Evolutionary conservation across 2,329 filamentous ascomycete genomes (phyloP).

Genomic region (Clarireedia paspali): DNA sequence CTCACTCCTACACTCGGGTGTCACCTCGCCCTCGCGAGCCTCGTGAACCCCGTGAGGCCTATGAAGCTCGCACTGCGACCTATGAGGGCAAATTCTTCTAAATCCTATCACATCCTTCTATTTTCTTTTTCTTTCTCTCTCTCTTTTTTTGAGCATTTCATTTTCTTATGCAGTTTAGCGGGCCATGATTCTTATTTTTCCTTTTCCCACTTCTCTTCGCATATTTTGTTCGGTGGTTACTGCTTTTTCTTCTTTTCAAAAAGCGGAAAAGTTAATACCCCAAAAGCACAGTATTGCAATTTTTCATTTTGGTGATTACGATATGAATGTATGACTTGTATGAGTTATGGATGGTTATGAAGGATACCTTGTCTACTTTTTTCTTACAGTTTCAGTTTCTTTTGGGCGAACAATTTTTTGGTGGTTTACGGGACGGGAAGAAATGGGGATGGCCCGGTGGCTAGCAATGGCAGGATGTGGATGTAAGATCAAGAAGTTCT

Average conservation of each 20-base stretch:
- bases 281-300: slow-evolving; percentile 19
- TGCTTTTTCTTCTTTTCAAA: slow-evolving; percentile 19
- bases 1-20: slow-evolving; percentile 19
- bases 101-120: slow-evolving; percentile 9
- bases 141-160: slow-evolving; percentile 17
- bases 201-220: slow-evolving; percentile 17
- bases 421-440: not conserved
- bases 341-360: slow-evolving; percentile 22
- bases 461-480: slow-evolving; percentile 9
- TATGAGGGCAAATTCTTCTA: not conserved
- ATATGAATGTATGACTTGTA: slow-evolving; percentile 28
- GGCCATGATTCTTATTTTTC: slow-evolving; percentile 15
- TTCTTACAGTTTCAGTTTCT: slow-evolving; percentile 5
- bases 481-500: slow-evolving; percentile 7
- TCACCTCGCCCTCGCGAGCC: slow-evolving; percentile 13
- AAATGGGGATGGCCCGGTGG: not conserved
- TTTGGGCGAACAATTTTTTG: not conserved
- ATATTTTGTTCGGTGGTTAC: slow-evolving; percentile 18
- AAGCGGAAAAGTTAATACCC: slow-evolving; percentile 23
- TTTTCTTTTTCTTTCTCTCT: no score
- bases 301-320: slow-evolving; percentile 3
- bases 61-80: not conserved
- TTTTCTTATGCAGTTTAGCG: slow-evolving; percentile 18
- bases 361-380: slow-evolving; percentile 18
- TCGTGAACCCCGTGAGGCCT: slow-evolving; percentile 6